Conservation (phyloP, 352 stramenopile genomes). For the Phytophthora colocasiae region DNA sequence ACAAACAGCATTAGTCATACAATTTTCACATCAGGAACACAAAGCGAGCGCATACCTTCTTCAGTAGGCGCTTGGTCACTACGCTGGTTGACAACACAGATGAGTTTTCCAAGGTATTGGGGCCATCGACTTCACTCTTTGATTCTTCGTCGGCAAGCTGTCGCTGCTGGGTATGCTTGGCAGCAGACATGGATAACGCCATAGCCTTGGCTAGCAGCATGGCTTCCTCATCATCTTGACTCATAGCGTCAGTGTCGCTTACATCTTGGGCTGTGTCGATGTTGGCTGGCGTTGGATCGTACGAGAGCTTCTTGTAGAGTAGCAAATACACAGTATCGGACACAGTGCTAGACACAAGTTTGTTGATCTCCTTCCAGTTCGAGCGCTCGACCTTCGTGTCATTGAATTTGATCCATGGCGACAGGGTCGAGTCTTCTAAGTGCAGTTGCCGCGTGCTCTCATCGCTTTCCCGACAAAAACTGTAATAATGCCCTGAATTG, state of each 20-base stretch:
- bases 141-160: constrained; percentile 46
- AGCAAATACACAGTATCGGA: constrained; percentile 91
- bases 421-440: constrained; percentile 74
- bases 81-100: constrained; percentile 26
- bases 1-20: constrained; percentile 8
- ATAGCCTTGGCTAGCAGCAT: constrained; percentile 91
- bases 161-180: constrained; percentile 55
- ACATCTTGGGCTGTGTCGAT: constrained; percentile 15
- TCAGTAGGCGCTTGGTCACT: constrained; percentile 59
- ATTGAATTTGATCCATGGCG: constrained; percentile 93
- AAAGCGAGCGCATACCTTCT: constrained; percentile 49
- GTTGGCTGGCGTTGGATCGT: constrained; percentile 34
- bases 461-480: constrained; percentile 86
- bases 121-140: constrained; percentile 36
- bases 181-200: constrained; percentile 88
- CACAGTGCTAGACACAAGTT: constrained; percentile 75
- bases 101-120: constrained; percentile 12
- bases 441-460: constrained; percentile 77
- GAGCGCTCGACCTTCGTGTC: constrained; percentile 85
- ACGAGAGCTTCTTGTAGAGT: constrained; percentile 89
- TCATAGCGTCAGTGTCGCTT: constrained; percentile 10
- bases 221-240: constrained; percentile 71
- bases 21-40: not conserved
- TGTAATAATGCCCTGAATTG: constrained; percentile 93
- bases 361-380: constrained; percentile 85